A percentile compares a stretch with the other conserved stretches of the same genome.
phyloP scores from a whole-genome alignment of 768 basidiomycete genomes.

The Trametes coccinea region DNA sequence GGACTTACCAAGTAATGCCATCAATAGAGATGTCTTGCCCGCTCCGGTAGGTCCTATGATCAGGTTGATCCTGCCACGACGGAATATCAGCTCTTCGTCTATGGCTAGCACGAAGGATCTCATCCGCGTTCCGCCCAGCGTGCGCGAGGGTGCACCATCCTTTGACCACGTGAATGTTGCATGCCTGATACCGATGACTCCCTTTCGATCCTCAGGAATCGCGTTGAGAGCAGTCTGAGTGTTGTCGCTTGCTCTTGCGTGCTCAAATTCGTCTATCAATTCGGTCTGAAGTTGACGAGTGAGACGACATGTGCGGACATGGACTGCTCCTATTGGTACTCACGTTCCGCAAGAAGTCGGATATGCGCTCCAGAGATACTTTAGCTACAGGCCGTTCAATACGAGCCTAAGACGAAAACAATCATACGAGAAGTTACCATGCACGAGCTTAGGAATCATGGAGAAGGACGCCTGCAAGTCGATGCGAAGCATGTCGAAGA shows the following conservation, averaged over 20 bases:
- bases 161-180: slow-evolving; percentile 24
- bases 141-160: neutral
- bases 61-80: slow-evolving; percentile 50
- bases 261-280: no score
- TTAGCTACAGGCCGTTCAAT: slow-evolving; percentile 1
- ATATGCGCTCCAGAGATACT: slow-evolving; percentile 32
- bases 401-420: no score
- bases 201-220: slow-evolving; percentile 2
- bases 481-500: slow-evolving; percentile 18
- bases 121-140: slow-evolving; percentile 7
- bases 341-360: slow-evolving; percentile 40
- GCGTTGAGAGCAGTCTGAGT: neutral
- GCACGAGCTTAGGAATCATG: slow-evolving; percentile 3
- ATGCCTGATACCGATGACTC: slow-evolving; percentile 19
- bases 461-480: slow-evolving; percentile 3
- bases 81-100: slow-evolving; percentile 53
- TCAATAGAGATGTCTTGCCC: slow-evolving; percentile 60
- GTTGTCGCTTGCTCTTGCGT: neutral
- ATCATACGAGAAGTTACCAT: neutral
- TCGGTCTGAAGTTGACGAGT: no score
- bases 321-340: neutral
- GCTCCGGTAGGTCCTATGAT: slow-evolving; percentile 58
- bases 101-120: slow-evolving; percentile 51
- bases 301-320: neutral
- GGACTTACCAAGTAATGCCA: slow-evolving; percentile 21